Conservation (phyloP, 2,329 filamentous ascomycete species). For the Pseudogymnoascus sp. region DNA sequence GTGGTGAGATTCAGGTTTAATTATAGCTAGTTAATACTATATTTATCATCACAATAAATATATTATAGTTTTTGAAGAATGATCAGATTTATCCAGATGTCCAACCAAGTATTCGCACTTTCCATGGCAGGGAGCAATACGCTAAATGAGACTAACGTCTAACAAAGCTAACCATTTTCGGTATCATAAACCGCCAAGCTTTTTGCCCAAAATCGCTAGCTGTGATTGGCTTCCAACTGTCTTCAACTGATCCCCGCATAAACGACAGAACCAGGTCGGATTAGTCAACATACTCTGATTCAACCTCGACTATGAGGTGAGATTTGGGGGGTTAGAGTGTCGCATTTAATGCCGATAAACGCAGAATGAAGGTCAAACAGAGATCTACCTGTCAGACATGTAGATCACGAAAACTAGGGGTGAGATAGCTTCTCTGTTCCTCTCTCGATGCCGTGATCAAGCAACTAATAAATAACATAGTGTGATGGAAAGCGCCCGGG, state of each 20-base stretch:
- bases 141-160: background rate
- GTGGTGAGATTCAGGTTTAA: conserved; percentile 23
- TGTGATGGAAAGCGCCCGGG: conserved; percentile 24
- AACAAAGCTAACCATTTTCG: background rate
- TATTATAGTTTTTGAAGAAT: background rate
- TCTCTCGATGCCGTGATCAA: background rate
- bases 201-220: background rate
- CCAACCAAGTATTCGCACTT: background rate
- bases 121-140: background rate
- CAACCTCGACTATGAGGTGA: background rate
- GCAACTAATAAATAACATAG: conserved; percentile 14
- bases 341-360: background rate
- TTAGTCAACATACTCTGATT: background rate
- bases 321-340: background rate
- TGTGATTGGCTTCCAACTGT: background rate
- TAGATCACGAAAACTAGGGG: background rate
- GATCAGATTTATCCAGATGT: background rate
- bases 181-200: background rate
- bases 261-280: background rate
- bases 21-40: background rate
- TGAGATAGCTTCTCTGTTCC: background rate
- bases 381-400: background rate
- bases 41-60: background rate
- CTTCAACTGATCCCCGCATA: background rate
- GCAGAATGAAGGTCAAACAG: background rate